Conservation (phyloP, 179 eudicot genomes). For the Spergularia azorica region DNA sequence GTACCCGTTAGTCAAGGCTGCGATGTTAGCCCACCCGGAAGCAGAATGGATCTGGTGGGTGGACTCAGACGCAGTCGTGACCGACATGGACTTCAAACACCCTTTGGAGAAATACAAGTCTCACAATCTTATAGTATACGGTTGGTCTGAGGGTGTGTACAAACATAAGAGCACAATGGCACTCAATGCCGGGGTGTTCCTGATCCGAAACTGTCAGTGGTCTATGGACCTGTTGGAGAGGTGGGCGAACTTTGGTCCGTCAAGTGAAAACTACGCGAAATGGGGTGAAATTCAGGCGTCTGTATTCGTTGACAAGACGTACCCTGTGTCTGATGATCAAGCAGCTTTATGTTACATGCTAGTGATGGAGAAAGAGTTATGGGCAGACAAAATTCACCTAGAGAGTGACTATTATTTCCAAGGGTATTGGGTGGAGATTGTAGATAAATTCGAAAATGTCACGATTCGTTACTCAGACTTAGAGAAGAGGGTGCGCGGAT, state of each 20-base stretch:
- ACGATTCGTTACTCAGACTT: conserved; percentile 24
- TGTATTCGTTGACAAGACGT: conserved; percentile 41
- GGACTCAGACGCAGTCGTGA: conserved; percentile 46
- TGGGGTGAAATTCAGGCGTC: conserved; percentile 43
- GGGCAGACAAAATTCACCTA: conserved; percentile 41
- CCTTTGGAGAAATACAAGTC: conserved; percentile 36
- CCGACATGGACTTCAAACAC: conserved; percentile 50
- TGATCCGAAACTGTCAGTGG: conserved; percentile 65
- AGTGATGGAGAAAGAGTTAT: conserved; percentile 34
- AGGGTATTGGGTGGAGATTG: conserved; percentile 53
- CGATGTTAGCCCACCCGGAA: conserved; percentile 49
- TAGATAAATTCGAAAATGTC: conserved; percentile 30
- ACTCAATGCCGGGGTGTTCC: conserved; percentile 49
- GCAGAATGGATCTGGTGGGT: conserved; percentile 53
- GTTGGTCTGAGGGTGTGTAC: conserved; percentile 37
- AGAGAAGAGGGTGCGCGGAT: conserved; percentile 20
- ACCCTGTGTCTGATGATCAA: conserved; percentile 57
- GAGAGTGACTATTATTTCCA: conserved; percentile 44
- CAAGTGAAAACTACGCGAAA: conserved; percentile 37
- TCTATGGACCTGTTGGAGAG: conserved; percentile 47
- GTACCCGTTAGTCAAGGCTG: conserved; percentile 36
- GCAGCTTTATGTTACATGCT: conserved; percentile 42
- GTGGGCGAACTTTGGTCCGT: conserved; percentile 58
- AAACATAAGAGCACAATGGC: conserved; percentile 37
- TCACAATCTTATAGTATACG: conserved; percentile 41